phyloP scores from a whole-genome alignment of 768 basidiomycete genomes.

The Serendipita sp. region DNA sequence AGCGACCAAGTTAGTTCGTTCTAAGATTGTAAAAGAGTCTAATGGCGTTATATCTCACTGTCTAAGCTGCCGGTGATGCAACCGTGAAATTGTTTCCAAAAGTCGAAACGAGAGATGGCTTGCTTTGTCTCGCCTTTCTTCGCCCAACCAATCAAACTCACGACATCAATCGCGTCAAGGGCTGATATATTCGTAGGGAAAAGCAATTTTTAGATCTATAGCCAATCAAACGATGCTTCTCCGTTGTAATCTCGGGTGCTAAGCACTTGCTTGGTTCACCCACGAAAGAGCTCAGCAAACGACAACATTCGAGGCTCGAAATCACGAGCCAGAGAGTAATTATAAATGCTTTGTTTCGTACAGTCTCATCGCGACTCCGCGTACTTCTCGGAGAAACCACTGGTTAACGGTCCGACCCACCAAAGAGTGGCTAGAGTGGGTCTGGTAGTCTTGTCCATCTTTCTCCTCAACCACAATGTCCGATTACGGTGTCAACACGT shows the following conservation, averaged over 20 bases:
- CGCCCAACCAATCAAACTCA: too few species aligned
- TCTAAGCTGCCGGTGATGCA: background rate
- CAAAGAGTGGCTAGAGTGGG: background rate
- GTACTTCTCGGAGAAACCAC: background rate
- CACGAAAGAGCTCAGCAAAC: background rate
- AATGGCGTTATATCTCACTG: background rate
- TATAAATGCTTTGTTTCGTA: background rate
- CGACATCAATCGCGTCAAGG: too few species aligned
- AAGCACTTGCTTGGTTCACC: too few species aligned
- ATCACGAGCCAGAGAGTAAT: background rate
- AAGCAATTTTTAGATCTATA: too few species aligned
- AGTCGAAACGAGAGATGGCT: background rate
- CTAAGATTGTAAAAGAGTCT: background rate
- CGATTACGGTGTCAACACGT: constrained; percentile 38
- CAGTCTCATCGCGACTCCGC: background rate
- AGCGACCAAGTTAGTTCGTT: background rate
- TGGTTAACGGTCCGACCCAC: background rate
- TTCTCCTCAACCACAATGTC: constrained; percentile 29
- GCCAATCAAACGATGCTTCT: too few species aligned
- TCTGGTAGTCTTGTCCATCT: background rate
- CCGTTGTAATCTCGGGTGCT: too few species aligned
- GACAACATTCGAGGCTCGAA: background rate
- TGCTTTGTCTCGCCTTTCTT: background rate
- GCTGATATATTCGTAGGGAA: too few species aligned
- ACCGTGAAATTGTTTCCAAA: background rate